Evolutionary conservation across 2,329 filamentous ascomycete species (phyloP).

Genomic region (Periconia macrospinosa): DNA sequence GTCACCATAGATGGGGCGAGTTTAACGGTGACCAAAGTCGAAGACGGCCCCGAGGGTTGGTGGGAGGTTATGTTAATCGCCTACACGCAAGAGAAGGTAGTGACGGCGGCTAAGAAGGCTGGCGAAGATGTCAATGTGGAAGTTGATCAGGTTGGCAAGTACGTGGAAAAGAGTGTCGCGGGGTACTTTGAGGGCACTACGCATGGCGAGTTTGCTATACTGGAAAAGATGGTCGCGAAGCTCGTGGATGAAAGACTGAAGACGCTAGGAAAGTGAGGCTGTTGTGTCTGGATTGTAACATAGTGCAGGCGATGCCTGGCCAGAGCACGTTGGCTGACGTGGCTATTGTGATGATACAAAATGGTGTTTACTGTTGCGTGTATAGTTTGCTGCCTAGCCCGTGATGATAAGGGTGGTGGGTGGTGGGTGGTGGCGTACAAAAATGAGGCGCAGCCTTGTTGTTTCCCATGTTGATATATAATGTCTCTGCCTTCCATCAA

Average conservation of each 20-base stretch:
- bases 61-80: slow-evolving; percentile 96
- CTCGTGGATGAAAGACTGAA: slow-evolving; percentile 73
- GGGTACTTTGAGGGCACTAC: slow-evolving; percentile 71
- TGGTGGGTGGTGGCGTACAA: slow-evolving; percentile 26
- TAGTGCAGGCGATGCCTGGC: neutral
- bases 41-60: slow-evolving; percentile 79
- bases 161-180: slow-evolving; percentile 84
- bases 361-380: neutral
- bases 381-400: neutral
- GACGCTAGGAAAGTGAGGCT: slow-evolving; percentile 31
- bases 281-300: neutral
- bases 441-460: slow-evolving; percentile 39
- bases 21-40: slow-evolving; percentile 84
- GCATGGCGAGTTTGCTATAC: slow-evolving; percentile 53
- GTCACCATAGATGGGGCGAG: slow-evolving; percentile 93
- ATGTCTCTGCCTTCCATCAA: slow-evolving; percentile 5
- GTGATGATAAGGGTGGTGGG: slow-evolving; percentile 23
- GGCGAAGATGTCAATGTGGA: slow-evolving; percentile 89
- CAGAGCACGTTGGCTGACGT: neutral
- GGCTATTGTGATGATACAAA: neutral
- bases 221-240: slow-evolving; percentile 61
- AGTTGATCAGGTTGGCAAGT: slow-evolving; percentile 86
- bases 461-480: slow-evolving; percentile 22
- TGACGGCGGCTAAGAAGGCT: slow-evolving; percentile 74
- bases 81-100: slow-evolving; percentile 92